phyloP scores from a whole-genome alignment of 305 asterid species.

The Fraxinus baroniana region DNA sequence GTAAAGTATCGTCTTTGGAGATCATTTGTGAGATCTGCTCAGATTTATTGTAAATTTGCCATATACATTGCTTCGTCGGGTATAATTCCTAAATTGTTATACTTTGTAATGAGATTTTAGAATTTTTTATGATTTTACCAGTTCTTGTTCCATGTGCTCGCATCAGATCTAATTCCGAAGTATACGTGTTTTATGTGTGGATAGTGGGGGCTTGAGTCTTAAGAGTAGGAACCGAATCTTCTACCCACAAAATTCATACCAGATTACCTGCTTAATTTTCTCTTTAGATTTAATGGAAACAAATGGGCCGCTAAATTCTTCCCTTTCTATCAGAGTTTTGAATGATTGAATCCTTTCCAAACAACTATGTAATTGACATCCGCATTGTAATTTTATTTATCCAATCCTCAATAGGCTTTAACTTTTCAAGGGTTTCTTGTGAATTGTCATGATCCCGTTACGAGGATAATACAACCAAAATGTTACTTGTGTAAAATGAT shows the following conservation, averaged over 20 bases:
- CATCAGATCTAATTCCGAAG: not conserved
- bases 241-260: not conserved
- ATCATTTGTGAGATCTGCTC: slow-evolving; percentile 30
- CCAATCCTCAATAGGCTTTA: not conserved
- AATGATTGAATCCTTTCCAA: not conserved
- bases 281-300: not conserved
- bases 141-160: not conserved
- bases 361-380: not conserved
- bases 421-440: not conserved
- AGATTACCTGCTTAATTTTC: not conserved
- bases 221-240: not conserved
- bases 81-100: not conserved
- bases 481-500: not conserved
- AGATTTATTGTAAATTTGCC: not conserved
- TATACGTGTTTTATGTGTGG: not conserved
- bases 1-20: slow-evolving; percentile 13
- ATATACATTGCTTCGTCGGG: not conserved
- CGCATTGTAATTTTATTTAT: not conserved
- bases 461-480: not conserved
- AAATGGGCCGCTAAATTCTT: not conserved
- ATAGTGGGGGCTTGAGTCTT: not conserved
- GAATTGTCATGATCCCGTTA: not conserved
- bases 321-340: not conserved
- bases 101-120: not conserved
- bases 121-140: not conserved